A percentile compares a stretch with the other conserved stretches of the same genome.
These are phyloP conservation scores for Fusarium burgessii DNA, from an alignment of 2,329 filamentous ascomycete species.

Conservation along the genomic window DNA sequence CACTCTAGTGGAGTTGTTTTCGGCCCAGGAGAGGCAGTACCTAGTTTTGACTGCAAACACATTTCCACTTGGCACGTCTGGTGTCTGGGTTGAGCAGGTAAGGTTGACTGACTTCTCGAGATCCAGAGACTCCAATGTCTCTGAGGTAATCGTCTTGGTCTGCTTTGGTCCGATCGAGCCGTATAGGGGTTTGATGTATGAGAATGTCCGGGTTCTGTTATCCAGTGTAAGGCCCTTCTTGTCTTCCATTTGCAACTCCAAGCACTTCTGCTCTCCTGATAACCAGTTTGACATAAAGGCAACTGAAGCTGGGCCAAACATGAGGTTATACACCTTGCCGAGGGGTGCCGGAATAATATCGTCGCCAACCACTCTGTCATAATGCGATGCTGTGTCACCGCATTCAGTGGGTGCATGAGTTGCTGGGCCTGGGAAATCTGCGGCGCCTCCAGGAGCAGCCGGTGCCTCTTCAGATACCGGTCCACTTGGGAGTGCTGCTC, in stretches of 20 bases:
- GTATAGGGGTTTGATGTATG: constrained; percentile 91
- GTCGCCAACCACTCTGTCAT: constrained; percentile 86
- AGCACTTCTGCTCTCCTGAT: constrained; percentile 86
- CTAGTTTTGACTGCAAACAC: constrained; percentile 92
- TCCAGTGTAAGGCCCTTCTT: constrained; percentile 82
- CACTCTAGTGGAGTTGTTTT: constrained; percentile 85
- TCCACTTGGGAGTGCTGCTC: constrained; percentile 58
- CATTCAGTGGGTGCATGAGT: constrained; percentile 89
- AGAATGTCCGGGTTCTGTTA: constrained; percentile 79
- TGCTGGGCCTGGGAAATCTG: constrained; percentile 86
- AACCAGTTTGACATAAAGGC: constrained; percentile 90
- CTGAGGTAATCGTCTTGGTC: constrained; percentile 92
- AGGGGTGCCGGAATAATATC: constrained; percentile 88
- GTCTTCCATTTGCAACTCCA: constrained; percentile 88
- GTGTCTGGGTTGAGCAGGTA: constrained; percentile 86
- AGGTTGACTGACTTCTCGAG: constrained; percentile 88
- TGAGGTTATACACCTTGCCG: constrained; percentile 88
- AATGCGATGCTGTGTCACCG: constrained; percentile 81
- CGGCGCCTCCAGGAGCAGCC: constrained; percentile 56
- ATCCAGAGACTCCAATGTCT: constrained; percentile 86
- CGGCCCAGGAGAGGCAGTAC: constrained; percentile 94
- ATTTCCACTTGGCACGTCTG: constrained; percentile 94
- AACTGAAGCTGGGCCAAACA: constrained; percentile 85
- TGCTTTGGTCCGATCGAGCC: constrained; percentile 89
- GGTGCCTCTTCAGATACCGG: constrained; percentile 60